phyloP scores from a whole-genome alignment of 495 filamentous ascomycete genomes.

The Penicillium odoratum region DNA sequence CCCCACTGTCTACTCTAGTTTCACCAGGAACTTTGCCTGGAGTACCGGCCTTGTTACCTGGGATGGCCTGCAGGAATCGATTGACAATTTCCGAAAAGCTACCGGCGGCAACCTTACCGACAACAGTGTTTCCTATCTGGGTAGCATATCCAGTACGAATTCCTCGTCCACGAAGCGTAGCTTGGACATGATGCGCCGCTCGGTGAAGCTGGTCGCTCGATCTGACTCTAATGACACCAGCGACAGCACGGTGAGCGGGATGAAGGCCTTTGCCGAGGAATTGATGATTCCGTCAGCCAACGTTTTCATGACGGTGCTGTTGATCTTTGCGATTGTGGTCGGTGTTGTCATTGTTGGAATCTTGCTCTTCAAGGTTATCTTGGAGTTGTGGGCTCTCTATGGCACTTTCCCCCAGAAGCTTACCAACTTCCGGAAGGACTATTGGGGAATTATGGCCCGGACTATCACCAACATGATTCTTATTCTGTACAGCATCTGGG shows the following conservation, averaged over 20 bases:
- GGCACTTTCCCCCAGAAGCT: conserved; percentile 82
- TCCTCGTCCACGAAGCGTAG: conserved; percentile 47
- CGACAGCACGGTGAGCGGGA: conserved; percentile 51
- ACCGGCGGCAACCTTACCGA: conserved; percentile 87
- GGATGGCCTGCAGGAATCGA: conserved; percentile 73
- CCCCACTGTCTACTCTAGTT: conserved; percentile 82
- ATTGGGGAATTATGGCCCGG: conserved; percentile 87
- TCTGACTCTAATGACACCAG: conserved; percentile 38
- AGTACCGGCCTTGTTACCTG: conserved; percentile 83
- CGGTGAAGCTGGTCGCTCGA: conserved; percentile 46
- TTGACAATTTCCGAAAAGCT: conserved; percentile 75
- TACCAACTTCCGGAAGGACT: conserved; percentile 85
- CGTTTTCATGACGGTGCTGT: conserved; percentile 92
- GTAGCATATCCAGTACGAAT: conserved; percentile 56
- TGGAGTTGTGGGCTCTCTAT: conserved; percentile 90
- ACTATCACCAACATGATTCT: conserved; percentile 91
- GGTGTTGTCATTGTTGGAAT: conserved; percentile 84
- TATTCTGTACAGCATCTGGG: conserved; percentile 92
- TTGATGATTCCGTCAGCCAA: conserved; percentile 82
- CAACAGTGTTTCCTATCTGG: conserved; percentile 72
- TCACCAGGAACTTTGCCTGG: conserved; percentile 91
- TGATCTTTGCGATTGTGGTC: conserved; percentile 85
- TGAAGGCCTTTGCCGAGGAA: conserved; percentile 74
- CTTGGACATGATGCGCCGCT: conserved; percentile 54
- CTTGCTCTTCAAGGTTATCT: conserved; percentile 84